phyloP scores from a whole-genome alignment of 805 yeast genomes.

The Tetrapisispora iriomotensis region DNA sequence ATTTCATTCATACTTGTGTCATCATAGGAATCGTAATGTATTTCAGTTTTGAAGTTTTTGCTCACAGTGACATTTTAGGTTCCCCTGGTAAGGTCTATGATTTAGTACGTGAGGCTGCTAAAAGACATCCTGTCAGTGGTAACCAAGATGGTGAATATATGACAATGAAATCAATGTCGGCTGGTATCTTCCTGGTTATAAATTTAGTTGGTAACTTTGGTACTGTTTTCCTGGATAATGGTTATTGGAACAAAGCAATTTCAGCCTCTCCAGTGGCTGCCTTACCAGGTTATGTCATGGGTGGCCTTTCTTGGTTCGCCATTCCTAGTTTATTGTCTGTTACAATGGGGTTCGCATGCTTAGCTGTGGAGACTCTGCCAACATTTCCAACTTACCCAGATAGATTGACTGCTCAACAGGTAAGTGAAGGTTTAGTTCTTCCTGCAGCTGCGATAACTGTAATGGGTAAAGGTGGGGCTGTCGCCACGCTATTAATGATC shows the following conservation, averaged over 20 bases:
- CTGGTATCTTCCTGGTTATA: slow-evolving; percentile 84
- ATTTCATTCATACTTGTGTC: slow-evolving; percentile 72
- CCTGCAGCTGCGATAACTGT: slow-evolving; percentile 66
- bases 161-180: slow-evolving; percentile 77
- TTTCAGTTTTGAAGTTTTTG: slow-evolving; percentile 74
- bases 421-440: slow-evolving; percentile 69
- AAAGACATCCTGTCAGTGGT: slow-evolving; percentile 57
- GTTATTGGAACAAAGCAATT: slow-evolving; percentile 84
- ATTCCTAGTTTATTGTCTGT: slow-evolving; percentile 77
- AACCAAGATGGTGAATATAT: slow-evolving; percentile 80
- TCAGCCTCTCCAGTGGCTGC: slow-evolving; percentile 79
- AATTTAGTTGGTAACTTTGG: slow-evolving; percentile 86
- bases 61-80: slow-evolving; percentile 60
- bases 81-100: slow-evolving; percentile 80
- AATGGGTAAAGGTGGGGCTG: slow-evolving; percentile 84
- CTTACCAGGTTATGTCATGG: slow-evolving; percentile 77
- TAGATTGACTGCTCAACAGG: slow-evolving; percentile 54
- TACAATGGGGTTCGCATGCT: slow-evolving; percentile 78
- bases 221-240: slow-evolving; percentile 77
- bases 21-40: slow-evolving; percentile 66
- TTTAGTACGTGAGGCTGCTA: slow-evolving; percentile 49
- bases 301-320: slow-evolving; percentile 88
- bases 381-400: slow-evolving; percentile 74
- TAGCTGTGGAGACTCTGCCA: slow-evolving; percentile 60
- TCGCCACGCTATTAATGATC: slow-evolving; percentile 63